Base-by-base conservation (phyloP, 371 early-diverging fungal genomes). In the Mucor mucedo region DNA sequence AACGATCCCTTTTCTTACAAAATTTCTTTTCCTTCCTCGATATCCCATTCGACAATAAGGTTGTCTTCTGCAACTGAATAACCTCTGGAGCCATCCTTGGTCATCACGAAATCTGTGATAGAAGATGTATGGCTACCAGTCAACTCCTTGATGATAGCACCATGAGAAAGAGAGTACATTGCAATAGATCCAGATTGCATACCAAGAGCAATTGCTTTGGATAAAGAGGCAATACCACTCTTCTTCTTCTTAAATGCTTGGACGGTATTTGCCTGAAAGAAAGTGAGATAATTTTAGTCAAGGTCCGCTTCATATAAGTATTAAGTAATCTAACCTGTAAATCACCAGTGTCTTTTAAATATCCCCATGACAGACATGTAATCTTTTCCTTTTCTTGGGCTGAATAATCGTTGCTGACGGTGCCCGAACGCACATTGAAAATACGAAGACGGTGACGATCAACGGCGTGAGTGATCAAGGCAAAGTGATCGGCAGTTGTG, bases 31-130 rank as follows among this genome's bases (percentile, higher is more conserved):
- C 80, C 86, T 59, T 83, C 84, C 47, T 75, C 75, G 58, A 92
- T 75, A 66, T 91, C 85, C 92, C 92, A 93, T 69, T 89, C 91
- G 16, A 90, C 84, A 65, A 91, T 77, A 52, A 78, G 60, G 39
- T 84, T 84, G 63, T 93, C 91, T 58, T 86, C 84, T 38, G 84
- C 83, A 33, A 85, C 77, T 11, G 91, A 91, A 64, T 82, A 91
- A 21, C 86, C 91, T 40, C 76, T 75, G 11, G 75, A 76, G 16
- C 86, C 86, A 55, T 80, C 82, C 52, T 73, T 78, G 21, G 80
- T 81, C 67, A 92, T 83, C 14, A 82, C 82, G 66, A 93, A 87
- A 69, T 90, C 91, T 30, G 80, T 79, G 14, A 93, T 84, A 27
- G 87, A 77, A 49, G 80, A 78, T n/a, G 87, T 84, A 69, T 91